Conservation (phyloP, 2,329 filamentous ascomycete genomes). For the Penicillium sp. region DNA sequence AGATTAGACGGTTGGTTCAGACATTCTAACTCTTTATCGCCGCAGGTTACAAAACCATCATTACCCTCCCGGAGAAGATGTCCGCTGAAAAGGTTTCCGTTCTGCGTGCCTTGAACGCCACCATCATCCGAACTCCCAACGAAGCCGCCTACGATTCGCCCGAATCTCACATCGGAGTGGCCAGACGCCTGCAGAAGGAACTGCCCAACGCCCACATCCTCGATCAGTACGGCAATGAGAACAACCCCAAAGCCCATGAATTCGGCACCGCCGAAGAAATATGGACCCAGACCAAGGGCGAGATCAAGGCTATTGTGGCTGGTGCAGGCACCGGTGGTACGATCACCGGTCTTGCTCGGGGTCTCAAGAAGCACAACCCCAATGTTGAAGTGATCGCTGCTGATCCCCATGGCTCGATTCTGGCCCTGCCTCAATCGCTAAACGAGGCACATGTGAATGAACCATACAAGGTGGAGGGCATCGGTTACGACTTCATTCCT, state of each 20-base stretch:
- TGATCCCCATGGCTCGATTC: constrained; percentile 85
- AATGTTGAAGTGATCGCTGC: constrained; percentile 85
- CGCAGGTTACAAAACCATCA: constrained; percentile 85
- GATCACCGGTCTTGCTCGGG: constrained; percentile 81
- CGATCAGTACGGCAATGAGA: constrained; percentile 86
- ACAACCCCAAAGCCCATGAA: constrained; percentile 94
- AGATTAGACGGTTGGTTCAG: neutral
- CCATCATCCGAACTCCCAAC: constrained; percentile 95
- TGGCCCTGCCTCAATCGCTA: constrained; percentile 73
- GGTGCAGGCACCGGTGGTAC: constrained; percentile 95
- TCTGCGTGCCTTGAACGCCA: constrained; percentile 85
- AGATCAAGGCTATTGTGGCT: constrained; percentile 76
- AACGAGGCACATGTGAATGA: constrained; percentile 78
- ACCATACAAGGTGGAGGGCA: constrained; percentile 95
- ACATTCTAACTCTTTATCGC: neutral
- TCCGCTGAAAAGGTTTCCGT: constrained; percentile 97
- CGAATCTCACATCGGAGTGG: constrained; percentile 95
- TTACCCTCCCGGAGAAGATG: constrained; percentile 99
- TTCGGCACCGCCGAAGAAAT: constrained; percentile 93
- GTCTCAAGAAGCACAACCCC: constrained; percentile 80
- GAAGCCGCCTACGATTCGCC: constrained; percentile 92
- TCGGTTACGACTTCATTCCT: constrained; percentile 97
- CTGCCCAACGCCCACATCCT: constrained; percentile 95
- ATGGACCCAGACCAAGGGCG: constrained; percentile 82
- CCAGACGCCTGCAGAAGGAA: constrained; percentile 83